Evolutionary conservation across 805 yeast genomes (phyloP).

Genomic region (Candida pini): DNA sequence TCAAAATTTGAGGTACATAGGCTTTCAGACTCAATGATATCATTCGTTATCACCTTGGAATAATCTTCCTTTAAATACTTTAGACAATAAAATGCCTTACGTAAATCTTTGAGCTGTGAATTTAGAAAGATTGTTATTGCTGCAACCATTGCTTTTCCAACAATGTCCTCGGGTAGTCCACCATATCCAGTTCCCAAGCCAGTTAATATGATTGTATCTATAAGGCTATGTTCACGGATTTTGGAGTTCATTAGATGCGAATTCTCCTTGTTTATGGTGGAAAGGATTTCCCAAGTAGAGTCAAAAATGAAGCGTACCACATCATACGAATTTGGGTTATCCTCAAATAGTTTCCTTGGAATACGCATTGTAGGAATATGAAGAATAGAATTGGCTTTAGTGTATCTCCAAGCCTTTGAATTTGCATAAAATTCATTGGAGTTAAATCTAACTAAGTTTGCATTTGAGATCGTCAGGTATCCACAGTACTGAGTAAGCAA

Average conservation of each 20-base stretch:
- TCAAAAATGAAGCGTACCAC: conserved; percentile 28
- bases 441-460: conserved; percentile 27
- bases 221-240: conserved; percentile 8
- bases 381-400: conserved; percentile 26
- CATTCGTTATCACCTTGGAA: too few species aligned
- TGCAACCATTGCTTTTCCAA: conserved; percentile 31
- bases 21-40: conserved; percentile 8
- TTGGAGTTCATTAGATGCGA: conserved; percentile 1
- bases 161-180: conserved; percentile 25
- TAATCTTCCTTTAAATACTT: conserved; percentile 23
- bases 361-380: conserved; percentile 38
- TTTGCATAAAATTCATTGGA: conserved; percentile 9
- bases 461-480: conserved; percentile 28
- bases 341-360: conserved; percentile 20
- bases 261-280: conserved; percentile 20
- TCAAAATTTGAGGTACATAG: conserved; percentile 6
- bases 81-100: conserved; percentile 20
- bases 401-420: conserved; percentile 26
- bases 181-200: conserved; percentile 39
- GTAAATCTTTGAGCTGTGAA: conserved; percentile 7
- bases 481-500: conserved; percentile 21
- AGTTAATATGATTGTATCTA: conserved; percentile 28
- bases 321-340: conserved; percentile 1
- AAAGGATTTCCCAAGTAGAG: conserved; percentile 32
- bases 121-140: conserved; percentile 27